phyloP scores from a whole-genome alignment of 306 rosid species.

The Prunus campanulata region DNA sequence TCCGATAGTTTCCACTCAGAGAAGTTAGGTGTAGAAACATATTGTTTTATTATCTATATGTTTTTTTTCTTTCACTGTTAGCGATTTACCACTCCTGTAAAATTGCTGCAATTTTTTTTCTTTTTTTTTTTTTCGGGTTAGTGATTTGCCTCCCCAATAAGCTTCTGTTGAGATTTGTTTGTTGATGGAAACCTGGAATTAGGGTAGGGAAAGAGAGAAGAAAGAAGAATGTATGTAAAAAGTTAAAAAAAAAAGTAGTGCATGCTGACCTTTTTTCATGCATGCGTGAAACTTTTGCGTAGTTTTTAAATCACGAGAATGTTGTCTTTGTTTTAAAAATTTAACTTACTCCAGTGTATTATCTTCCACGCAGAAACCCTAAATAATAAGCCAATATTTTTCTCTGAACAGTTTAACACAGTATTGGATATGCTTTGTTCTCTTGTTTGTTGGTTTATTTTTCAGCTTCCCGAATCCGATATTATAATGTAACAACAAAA shows the following conservation, averaged over 20 bases:
- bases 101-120: conserved; percentile 10
- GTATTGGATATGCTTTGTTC: too few relatives aligned
- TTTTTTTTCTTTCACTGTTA: conserved; percentile 35
- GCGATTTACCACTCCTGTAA: conserved; percentile 23
- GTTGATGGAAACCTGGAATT: conserved; percentile 39
- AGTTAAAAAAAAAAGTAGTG: conserved; percentile 28
- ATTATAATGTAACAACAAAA: too few relatives aligned
- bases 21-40: not conserved
- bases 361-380: too few relatives aligned
- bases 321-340: not conserved
- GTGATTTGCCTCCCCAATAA: conserved; percentile 26
- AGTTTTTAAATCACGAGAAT: conserved; percentile 1
- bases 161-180: conserved; percentile 18
- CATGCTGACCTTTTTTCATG: conserved; percentile 68
- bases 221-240: conserved; percentile 15
- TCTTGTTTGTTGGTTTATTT: too few relatives aligned
- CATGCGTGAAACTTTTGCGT: conserved; percentile 42
- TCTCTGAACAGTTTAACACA: too few relatives aligned
- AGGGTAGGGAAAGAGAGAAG: conserved; percentile 8
- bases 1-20: not conserved
- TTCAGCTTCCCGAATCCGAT: too few relatives aligned
- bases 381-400: too few relatives aligned
- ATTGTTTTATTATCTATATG: conserved; percentile 1
- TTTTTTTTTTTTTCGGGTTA: conserved; percentile 8
- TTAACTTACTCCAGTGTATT: too few relatives aligned